Evolutionary conservation across 78 protist species (phyloP).

Genomic region (Bodo saltans): DNA sequence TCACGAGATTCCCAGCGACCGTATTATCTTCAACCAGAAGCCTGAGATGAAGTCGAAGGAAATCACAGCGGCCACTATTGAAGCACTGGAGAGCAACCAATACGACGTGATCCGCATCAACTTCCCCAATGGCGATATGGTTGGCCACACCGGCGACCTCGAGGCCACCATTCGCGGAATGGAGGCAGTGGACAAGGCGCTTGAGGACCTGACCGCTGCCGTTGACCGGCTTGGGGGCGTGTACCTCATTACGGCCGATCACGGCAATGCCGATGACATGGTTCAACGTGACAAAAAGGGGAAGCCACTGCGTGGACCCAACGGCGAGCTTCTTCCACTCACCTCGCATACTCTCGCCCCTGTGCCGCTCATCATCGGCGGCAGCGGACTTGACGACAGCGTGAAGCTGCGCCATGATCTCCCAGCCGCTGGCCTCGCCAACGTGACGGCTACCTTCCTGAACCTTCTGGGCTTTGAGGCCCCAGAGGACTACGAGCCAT

Average conservation of each 20-base stretch:
- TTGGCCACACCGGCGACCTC: constrained; percentile 65
- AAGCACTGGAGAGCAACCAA: constrained; percentile 12
- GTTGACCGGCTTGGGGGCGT: constrained; percentile 23
- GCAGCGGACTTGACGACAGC: neutral
- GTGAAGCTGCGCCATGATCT: neutral
- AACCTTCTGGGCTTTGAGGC: constrained; percentile 42
- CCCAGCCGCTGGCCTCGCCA: constrained; percentile 34
- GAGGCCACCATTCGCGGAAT: constrained; percentile 16
- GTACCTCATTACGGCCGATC: constrained; percentile 54
- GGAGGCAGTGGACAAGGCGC: constrained; percentile 40
- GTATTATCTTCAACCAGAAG: constrained; percentile 22
- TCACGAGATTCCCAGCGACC: neutral
- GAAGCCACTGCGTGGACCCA: neutral
- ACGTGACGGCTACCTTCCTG: constrained; percentile 45
- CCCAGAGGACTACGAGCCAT: constrained; percentile 35
- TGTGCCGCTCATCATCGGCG: constrained; percentile 21
- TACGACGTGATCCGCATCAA: constrained; percentile 43
- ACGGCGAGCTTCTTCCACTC: neutral
- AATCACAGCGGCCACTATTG: constrained; percentile 45
- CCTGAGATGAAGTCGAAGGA: constrained; percentile 64
- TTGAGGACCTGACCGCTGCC: constrained; percentile 16
- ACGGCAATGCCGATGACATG: constrained; percentile 67
- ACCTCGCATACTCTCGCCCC: constrained; percentile 43
- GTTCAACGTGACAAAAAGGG: constrained; percentile 28
- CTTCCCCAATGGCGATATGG: constrained; percentile 71